phyloP scores from a whole-genome alignment of 139 green algal species.

The Chlamydomonas urium region DNA sequence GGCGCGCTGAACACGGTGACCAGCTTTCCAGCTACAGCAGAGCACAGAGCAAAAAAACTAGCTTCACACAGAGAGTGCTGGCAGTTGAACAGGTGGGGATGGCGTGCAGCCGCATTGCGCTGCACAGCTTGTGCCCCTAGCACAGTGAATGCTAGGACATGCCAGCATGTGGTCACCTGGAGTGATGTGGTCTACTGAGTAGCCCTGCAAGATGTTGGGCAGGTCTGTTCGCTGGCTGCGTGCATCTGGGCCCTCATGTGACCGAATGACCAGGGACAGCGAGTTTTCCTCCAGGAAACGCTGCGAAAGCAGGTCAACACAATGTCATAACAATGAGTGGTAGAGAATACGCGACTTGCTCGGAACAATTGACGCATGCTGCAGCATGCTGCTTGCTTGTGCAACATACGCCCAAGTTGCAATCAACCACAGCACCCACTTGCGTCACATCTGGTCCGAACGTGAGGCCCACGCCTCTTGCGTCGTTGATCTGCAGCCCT shows the following conservation, averaged over 20 bases:
- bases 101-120: too few species aligned
- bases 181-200: constrained; percentile 78
- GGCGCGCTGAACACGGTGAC: constrained; percentile 88
- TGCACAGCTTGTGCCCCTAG: too few species aligned
- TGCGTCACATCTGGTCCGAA: constrained; percentile 90
- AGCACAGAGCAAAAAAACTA: not conserved
- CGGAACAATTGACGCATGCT: too few species aligned
- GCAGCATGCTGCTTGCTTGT: not conserved
- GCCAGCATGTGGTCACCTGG: constrained; percentile 34
- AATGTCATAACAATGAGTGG: not conserved
- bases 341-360: not conserved
- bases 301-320: constrained; percentile 17
- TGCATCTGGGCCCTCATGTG: constrained; percentile 95
- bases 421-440: constrained; percentile 25
- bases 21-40: constrained; percentile 55
- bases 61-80: not conserved
- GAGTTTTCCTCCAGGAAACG: constrained; percentile 87
- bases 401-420: not conserved
- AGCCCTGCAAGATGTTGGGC: constrained; percentile 55
- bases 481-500: constrained; percentile 71
- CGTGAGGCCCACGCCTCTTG: constrained; percentile 79
- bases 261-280: constrained; percentile 86
- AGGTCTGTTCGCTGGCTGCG: constrained; percentile 51
- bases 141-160: too few species aligned
- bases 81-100: too few species aligned